Evolutionary conservation across 2,329 filamentous ascomycete genomes (phyloP).

Genomic region (Trichoderma sp.): DNA sequence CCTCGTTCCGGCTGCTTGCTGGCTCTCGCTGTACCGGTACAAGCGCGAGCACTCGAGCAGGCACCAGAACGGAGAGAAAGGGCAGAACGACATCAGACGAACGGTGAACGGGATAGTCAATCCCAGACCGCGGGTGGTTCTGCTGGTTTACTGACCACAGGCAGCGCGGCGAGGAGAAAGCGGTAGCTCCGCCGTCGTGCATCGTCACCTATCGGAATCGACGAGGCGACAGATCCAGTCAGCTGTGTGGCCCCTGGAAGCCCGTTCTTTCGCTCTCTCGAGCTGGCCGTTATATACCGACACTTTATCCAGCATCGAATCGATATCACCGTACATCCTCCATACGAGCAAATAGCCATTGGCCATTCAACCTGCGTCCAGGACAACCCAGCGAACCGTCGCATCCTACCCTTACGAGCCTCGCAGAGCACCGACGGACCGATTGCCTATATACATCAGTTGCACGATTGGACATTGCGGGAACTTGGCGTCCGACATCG

Average conservation of each 20-base stretch:
- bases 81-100: conserved; percentile 8
- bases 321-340: neutral
- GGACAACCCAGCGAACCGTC: neutral
- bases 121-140: conserved; percentile 5
- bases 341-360: neutral
- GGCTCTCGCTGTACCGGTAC: neutral
- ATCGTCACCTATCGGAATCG: conserved; percentile 21
- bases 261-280: neutral
- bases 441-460: neutral
- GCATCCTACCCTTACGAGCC: neutral
- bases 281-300: conserved; percentile 15
- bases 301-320: conserved; percentile 2
- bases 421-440: neutral
- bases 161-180: neutral
- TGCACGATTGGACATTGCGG: too few species aligned
- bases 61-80: neutral
- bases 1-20: neutral
- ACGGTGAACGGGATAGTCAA: neutral
- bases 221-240: conserved; percentile 19
- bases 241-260: conserved; percentile 20
- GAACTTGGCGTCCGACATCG: neutral
- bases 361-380: neutral
- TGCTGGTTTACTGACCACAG: neutral
- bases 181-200: conserved; percentile 14
- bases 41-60: neutral